phyloP scores from a whole-genome alignment of 2,329 filamentous ascomycete species.

The Coleophoma cylindrospora region DNA sequence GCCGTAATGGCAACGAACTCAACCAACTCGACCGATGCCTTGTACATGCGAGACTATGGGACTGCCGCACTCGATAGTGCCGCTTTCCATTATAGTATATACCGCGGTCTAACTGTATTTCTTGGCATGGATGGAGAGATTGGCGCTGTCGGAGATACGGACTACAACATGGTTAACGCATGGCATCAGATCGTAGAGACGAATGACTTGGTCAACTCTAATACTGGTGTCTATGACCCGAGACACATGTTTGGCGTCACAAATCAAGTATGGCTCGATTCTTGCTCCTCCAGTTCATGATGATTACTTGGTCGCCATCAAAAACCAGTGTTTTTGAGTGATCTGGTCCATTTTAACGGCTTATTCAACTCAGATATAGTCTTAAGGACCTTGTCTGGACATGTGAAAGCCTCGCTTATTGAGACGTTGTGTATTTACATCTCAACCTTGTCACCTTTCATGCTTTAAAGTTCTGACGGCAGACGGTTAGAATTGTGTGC shows the following conservation, averaged over 20 bases:
- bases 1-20: slow-evolving; percentile 2
- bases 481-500: no score
- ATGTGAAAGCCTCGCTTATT: no score
- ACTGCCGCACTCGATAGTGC: slow-evolving; percentile 51
- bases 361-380: no score
- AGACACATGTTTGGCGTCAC: slow-evolving; percentile 59
- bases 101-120: slow-evolving; percentile 54
- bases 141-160: slow-evolving; percentile 31
- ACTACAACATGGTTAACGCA: slow-evolving; percentile 42
- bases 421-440: no score
- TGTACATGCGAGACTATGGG: slow-evolving; percentile 39
- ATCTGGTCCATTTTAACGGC: no score
- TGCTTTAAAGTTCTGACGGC: no score
- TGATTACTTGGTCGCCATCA: no score
- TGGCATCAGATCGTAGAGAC: slow-evolving; percentile 52
- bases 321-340: no score
- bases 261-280: slow-evolving; percentile 33
- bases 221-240: slow-evolving; percentile 56
- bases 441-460: no score
- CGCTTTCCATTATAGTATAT: slow-evolving; percentile 61
- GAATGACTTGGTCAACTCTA: slow-evolving; percentile 55
- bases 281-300: no score
- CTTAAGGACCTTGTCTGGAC: no score
- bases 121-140: slow-evolving; percentile 49
- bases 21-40: neutral